These are phyloP conservation scores for Sordariomycetes sp. DNA, from an alignment of 2,329 filamentous ascomycete species.

Conservation along the genomic window DNA sequence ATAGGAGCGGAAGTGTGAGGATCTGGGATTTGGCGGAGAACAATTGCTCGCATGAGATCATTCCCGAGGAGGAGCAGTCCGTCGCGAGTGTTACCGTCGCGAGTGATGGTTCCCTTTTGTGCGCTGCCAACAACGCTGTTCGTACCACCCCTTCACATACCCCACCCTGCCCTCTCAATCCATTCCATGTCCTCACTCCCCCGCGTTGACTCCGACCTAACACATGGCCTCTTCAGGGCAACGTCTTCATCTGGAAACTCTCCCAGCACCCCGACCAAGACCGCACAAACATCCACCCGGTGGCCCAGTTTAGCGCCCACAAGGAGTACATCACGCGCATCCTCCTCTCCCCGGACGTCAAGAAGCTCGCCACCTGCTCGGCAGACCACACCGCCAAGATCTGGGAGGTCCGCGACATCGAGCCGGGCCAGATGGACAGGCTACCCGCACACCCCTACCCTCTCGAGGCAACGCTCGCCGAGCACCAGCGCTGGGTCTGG, in stretches of 20 bases:
- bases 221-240: constrained; percentile 45
- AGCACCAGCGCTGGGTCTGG: constrained; percentile 95
- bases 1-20: constrained; percentile 80
- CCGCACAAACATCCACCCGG: constrained; percentile 69
- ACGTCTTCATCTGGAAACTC: constrained; percentile 95
- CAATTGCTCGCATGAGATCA: constrained; percentile 89
- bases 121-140: constrained; percentile 85
- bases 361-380: constrained; percentile 85
- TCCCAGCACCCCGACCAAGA: constrained; percentile 57
- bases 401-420: constrained; percentile 76
- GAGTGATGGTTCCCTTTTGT: constrained; percentile 83
- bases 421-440: constrained; percentile 23
- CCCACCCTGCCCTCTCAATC: background rate
- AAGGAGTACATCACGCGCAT: constrained; percentile 88
- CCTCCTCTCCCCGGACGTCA: constrained; percentile 82
- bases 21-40: constrained; percentile 98
- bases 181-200: background rate
- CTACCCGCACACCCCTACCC: constrained; percentile 49
- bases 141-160: constrained; percentile 10
- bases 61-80: constrained; percentile 88
- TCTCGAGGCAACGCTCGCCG: constrained; percentile 74
- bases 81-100: constrained; percentile 93
- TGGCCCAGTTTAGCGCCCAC: constrained; percentile 83
- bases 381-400: constrained; percentile 92
- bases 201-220: background rate